phyloP scores from a whole-genome alignment of 495 filamentous ascomycete species.

The Penicillium tannophilum region DNA sequence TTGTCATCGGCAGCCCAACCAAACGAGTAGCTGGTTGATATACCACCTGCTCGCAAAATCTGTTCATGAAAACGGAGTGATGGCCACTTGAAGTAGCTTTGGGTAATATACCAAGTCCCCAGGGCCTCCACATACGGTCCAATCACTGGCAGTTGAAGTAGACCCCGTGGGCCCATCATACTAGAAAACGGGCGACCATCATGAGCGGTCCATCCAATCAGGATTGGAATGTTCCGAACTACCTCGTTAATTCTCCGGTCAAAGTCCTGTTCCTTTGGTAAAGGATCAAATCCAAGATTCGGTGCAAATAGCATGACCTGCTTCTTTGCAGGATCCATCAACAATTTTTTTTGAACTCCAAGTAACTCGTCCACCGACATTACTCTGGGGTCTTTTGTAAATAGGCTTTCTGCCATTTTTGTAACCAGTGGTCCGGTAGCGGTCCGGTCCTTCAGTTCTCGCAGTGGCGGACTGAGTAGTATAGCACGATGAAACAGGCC shows the following conservation, averaged over 20 bases:
- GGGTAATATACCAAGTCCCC: slow-evolving; percentile 14
- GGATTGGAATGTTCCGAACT: slow-evolving; percentile 9
- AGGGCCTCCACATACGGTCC: slow-evolving; percentile 12
- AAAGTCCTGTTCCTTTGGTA: slow-evolving; percentile 12
- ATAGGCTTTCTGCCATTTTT: slow-evolving; percentile 9
- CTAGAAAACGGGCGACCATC: slow-evolving; percentile 16
- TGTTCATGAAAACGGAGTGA: slow-evolving; percentile 10
- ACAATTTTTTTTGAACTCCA: slow-evolving; percentile 10
- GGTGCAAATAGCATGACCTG: slow-evolving; percentile 19
- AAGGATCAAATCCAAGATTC: slow-evolving; percentile 8
- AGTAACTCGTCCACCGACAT: slow-evolving; percentile 13
- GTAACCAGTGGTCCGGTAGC: slow-evolving; percentile 4
- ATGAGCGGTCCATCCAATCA: slow-evolving; percentile 17
- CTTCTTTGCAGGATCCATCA: slow-evolving; percentile 5
- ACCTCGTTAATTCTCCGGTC: slow-evolving; percentile 5
- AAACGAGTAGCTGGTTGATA: slow-evolving; percentile 3
- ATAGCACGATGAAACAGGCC: slow-evolving; percentile 18
- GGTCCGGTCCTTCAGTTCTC: slow-evolving; percentile 14
- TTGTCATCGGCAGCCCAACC: not conserved
- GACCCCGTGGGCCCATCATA: slow-evolving; percentile 12
- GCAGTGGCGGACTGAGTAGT: slow-evolving; percentile 15
- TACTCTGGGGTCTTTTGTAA: slow-evolving; percentile 9
- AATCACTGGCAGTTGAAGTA: slow-evolving; percentile 11
- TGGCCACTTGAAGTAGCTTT: slow-evolving; percentile 20
- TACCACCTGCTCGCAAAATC: slow-evolving; percentile 6